These are phyloP conservation scores for Phytophthora uliginosa DNA, from an alignment of 352 stramenopile species.

Conservation along the genomic window DNA sequence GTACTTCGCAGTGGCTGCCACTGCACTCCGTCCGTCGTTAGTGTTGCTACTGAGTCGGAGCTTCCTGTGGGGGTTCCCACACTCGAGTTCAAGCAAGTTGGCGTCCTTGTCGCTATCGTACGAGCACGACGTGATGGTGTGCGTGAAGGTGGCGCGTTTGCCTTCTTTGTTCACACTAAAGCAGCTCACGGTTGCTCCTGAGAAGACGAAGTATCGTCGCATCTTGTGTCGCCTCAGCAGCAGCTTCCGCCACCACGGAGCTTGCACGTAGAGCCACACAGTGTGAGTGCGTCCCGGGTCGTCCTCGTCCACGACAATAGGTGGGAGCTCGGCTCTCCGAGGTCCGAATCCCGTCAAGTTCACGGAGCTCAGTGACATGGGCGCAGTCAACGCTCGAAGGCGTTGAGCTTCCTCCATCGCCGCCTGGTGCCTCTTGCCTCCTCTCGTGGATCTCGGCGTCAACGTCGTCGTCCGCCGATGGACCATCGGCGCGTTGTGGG, in stretches of 20 bases:
- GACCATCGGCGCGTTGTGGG: not conserved
- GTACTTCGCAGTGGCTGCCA: conserved; percentile 30
- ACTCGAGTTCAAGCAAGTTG: conserved; percentile 27
- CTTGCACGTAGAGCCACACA: conserved; percentile 50
- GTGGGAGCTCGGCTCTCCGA: conserved; percentile 7
- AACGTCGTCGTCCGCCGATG: conserved; percentile 23
- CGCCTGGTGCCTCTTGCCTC: conserved; percentile 1
- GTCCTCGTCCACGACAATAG: conserved; percentile 26
- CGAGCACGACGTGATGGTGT: conserved; percentile 28
- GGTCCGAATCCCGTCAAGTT: not conserved
- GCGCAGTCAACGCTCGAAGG: conserved; percentile 34
- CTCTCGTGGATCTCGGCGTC: conserved; percentile 8
- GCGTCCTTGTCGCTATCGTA: conserved; percentile 29
- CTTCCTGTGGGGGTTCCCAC: conserved; percentile 22
- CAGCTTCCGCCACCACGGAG: conserved; percentile 49
- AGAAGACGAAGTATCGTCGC: conserved; percentile 55
- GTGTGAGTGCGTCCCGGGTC: conserved; percentile 33
- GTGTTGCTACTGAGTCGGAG: conserved; percentile 25
- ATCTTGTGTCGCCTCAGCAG: conserved; percentile 23
- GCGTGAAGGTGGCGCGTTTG: conserved; percentile 42
- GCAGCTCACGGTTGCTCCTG: conserved; percentile 49
- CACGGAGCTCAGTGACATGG: conserved; percentile 4
- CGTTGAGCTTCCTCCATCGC: conserved; percentile 19
- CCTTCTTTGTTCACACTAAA: conserved; percentile 67
- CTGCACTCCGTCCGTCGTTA: conserved; percentile 7